Conservation (phyloP, 1,284 basidiomycete species). For the Pseudozyma hubeiensis region DNA sequence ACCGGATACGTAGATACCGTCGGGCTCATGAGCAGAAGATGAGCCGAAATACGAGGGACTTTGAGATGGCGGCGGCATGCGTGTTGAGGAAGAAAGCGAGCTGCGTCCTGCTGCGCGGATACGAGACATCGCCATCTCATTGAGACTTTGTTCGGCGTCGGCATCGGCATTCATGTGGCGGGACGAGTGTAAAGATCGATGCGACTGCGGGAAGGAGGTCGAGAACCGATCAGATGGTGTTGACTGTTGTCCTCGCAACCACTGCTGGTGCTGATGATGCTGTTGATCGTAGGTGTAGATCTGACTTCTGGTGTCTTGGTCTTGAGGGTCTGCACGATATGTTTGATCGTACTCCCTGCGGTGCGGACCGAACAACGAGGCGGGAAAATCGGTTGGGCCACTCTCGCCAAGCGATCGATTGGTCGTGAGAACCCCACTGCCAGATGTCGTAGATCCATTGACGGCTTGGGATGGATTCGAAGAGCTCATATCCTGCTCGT, state of each 20-base stretch:
- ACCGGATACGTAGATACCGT: not conserved
- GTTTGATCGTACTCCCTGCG: conserved; percentile 8
- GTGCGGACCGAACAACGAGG: not conserved
- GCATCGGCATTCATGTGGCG: not conserved
- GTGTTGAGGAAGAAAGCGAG: conserved; percentile 12
- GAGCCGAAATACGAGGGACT: conserved; percentile 25
- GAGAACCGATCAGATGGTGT: conserved; percentile 13
- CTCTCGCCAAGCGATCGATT: not conserved
- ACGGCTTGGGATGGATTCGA: not conserved
- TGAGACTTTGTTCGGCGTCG: not conserved
- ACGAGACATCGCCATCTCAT: conserved; percentile 1
- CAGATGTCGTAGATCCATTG: not conserved
- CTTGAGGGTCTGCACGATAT: not conserved
- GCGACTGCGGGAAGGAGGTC: not conserved
- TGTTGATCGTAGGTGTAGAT: conserved; percentile 4
- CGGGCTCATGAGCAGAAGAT: conserved; percentile 10
- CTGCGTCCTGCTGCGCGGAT: not conserved
- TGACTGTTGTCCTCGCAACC: not conserved
- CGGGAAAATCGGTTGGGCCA: not conserved
- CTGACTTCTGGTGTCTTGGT: not conserved
- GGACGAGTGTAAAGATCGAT: conserved; percentile 16
- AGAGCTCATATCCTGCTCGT: conserved; percentile 17
- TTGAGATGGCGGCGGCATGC: conserved; percentile 8
- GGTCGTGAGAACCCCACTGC: not conserved
- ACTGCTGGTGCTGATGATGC: conserved; percentile 7